Evolutionary conservation across 306 rosid species (phyloP).

Genomic region (Rosa multiflora): DNA sequence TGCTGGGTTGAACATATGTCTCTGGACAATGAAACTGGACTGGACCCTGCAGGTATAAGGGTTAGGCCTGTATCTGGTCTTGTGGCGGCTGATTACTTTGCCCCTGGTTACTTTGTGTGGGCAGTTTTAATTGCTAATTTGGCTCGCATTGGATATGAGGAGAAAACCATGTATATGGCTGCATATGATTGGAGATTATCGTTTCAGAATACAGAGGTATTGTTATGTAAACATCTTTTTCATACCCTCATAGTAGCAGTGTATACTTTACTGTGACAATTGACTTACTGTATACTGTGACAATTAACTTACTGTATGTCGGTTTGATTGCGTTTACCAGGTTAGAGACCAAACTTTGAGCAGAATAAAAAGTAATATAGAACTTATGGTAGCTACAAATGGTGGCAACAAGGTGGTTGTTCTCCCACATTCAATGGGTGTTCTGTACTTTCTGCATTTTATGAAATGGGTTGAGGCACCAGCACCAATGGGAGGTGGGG

Average conservation of each 20-base stretch:
- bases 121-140: slow-evolving; percentile 89
- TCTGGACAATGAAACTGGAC: slow-evolving; percentile 79
- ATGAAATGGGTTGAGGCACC: slow-evolving; percentile 95
- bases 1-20: slow-evolving; percentile 93
- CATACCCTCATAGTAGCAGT: neutral
- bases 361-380: slow-evolving; percentile 75
- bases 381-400: slow-evolving; percentile 78
- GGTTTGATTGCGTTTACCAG: slow-evolving; percentile 43
- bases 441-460: slow-evolving; percentile 76
- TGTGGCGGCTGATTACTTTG: slow-evolving; percentile 94
- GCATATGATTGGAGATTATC: slow-evolving; percentile 88
- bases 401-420: slow-evolving; percentile 79
- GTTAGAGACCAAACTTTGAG: slow-evolving; percentile 71
- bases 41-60: slow-evolving; percentile 69
- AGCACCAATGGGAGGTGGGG: slow-evolving; percentile 77
- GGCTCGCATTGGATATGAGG: slow-evolving; percentile 89
- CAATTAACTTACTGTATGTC: too few species aligned
- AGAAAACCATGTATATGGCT: slow-evolving; percentile 90
- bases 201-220: slow-evolving; percentile 88
- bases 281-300: slow-evolving; percentile 11
- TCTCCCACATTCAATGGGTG: slow-evolving; percentile 88
- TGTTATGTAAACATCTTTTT: slow-evolving; percentile 5
- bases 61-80: slow-evolving; percentile 91
- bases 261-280: slow-evolving; percentile 17
- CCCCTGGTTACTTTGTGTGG: slow-evolving; percentile 92